These are phyloP conservation scores for Mrakia blollopis DNA, from an alignment of 768 basidiomycete genomes.

Conservation along the genomic window DNA sequence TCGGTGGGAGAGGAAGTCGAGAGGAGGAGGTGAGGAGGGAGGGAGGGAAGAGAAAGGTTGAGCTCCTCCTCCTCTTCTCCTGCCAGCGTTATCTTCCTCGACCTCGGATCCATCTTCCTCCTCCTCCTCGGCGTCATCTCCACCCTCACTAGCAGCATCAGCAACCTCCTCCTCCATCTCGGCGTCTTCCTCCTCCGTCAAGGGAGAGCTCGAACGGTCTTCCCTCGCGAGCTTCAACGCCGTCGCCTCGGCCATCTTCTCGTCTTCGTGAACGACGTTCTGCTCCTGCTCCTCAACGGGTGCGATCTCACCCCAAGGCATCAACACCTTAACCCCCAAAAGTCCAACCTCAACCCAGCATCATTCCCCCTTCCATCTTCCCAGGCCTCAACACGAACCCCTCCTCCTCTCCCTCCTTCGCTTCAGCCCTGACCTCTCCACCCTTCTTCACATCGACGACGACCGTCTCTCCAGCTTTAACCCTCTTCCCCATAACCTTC, in stretches of 20 bases:
- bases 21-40: background rate
- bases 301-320: conserved; percentile 9
- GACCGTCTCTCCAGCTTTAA: conserved; percentile 1
- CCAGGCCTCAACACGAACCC: conserved; percentile 4
- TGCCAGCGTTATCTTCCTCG: background rate
- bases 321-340: conserved; percentile 25
- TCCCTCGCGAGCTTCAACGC: background rate
- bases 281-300: background rate
- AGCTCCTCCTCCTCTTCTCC: background rate
- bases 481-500: conserved; percentile 23
- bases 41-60: conserved; percentile 5
- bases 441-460: background rate
- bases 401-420: background rate
- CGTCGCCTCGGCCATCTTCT: background rate
- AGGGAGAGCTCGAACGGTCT: conserved; percentile 9
- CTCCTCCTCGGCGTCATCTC: background rate
- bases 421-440: conserved; percentile 1
- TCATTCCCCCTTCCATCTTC: background rate
- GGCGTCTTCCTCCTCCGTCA: background rate
- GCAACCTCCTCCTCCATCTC: background rate
- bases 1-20: background rate
- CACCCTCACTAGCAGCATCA: background rate
- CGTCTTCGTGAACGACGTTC: too few species aligned
- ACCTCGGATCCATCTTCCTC: background rate
- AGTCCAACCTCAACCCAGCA: conserved; percentile 6